Evolutionary conservation across 306 rosid genomes (phyloP).

Genomic region (Malus orientalis): DNA sequence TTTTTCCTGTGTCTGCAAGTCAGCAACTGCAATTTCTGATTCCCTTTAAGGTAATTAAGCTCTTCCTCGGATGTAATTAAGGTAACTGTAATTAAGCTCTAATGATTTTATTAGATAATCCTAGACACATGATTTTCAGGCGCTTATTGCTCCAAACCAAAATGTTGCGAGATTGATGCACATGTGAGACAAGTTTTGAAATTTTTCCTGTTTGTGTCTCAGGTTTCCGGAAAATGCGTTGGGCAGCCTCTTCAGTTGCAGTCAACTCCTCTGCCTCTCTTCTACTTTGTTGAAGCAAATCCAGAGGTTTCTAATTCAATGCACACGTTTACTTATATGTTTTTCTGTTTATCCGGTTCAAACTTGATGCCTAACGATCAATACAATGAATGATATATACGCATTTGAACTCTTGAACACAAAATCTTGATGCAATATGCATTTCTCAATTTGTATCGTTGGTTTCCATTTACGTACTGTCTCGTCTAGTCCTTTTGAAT

Average conservation of each 20-base stretch:
- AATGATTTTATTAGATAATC: neutral
- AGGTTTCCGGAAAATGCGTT: constrained; percentile 12
- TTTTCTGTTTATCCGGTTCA: neutral
- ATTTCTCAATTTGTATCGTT: neutral
- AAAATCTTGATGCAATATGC: neutral
- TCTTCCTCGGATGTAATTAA: neutral
- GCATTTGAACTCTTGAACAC: neutral
- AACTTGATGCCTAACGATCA: neutral
- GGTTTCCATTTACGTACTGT: neutral
- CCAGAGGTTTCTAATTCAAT: constrained; percentile 25
- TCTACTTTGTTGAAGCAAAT: constrained; percentile 19
- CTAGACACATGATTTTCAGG: neutral
- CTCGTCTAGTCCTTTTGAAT: neutral
- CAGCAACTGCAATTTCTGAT: neutral
- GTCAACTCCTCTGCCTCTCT: neutral
- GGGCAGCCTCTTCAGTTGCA: constrained; percentile 16
- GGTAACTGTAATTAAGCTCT: neutral
- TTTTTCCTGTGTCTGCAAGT: neutral
- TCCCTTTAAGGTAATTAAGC: constrained; percentile 7
- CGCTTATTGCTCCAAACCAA: neutral
- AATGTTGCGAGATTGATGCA: neutral
- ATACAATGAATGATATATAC: neutral
- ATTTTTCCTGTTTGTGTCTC: constrained; percentile 7
- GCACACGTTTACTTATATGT: neutral
- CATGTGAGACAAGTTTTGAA: neutral